Conservation (phyloP, 192 early-diverging fungal species). For the Backusella psychrophila region DNA sequence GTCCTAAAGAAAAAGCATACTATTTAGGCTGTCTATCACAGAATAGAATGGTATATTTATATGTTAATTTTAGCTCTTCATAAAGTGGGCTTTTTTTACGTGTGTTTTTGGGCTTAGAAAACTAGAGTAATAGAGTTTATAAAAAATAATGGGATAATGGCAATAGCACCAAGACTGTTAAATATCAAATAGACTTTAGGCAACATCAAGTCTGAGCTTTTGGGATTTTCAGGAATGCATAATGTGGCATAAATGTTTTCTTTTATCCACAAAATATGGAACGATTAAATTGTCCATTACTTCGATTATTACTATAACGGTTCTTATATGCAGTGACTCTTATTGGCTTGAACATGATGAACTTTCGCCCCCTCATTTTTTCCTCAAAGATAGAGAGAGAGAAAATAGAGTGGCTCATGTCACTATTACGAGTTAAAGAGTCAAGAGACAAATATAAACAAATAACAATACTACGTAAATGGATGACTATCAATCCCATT, state of each 20-base stretch:
- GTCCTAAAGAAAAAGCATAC: too few relatives aligned
- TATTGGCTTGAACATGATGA: not conserved
- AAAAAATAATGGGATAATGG: not conserved
- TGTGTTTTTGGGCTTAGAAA: not conserved
- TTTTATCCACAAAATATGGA: not conserved
- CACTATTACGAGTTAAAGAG: too few relatives aligned
- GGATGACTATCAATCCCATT: not conserved
- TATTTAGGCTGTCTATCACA: too few relatives aligned
- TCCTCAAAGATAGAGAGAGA: not conserved
- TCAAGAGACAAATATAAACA: too few relatives aligned
- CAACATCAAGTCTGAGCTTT: not conserved
- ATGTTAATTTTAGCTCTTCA: not conserved
- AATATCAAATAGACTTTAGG: not conserved
- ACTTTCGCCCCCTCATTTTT: not conserved
- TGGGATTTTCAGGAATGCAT: not conserved
- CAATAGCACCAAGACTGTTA: too few relatives aligned
- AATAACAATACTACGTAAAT: not conserved
- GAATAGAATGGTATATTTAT: too few relatives aligned
- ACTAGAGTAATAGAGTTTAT: too few relatives aligned
- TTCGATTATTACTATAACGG: not conserved
- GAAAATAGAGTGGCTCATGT: not conserved
- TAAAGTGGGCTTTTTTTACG: not conserved
- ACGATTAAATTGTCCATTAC: not conserved
- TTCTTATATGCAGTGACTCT: not conserved
- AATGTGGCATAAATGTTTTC: not conserved